Base-by-base conservation (phyloP, 2,329 filamentous ascomycete species). In the Phyllosticta citribraziliensis region DNA sequence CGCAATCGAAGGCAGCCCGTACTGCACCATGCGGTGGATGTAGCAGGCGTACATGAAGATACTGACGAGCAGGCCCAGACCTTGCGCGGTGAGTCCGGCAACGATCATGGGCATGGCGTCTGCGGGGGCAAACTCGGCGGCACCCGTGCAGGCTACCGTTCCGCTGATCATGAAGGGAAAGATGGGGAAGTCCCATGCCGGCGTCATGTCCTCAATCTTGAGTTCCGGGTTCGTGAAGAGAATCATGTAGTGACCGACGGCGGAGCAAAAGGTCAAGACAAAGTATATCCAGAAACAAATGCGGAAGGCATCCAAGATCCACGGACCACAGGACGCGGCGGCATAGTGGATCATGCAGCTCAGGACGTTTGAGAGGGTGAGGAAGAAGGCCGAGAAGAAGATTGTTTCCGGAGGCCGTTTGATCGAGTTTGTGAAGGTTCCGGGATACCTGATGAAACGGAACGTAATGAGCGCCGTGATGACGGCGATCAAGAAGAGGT, bases 81-180 rank as follows among this genome's bases (percentile, higher is more conserved):
- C 87, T 70, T 91, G 88, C 65, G 84, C 88, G 0, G 84, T 84
- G 33, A 88, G 70, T 2, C 88, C 88, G 0, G 83, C 85, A 27
- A 84, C 78, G 60, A 88, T 76, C 63, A 91, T 87, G 2, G 85
- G 80, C n/a, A 88, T 72, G 1, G 84, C 80, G 0, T 79, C 70
- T 6, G 76, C 71, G 1, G 80, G 73, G 0, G 85, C 82, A 64
- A 89, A 87, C 0, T 80, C 79, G 3, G 78, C 76, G 5, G 83
- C 79, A 57, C 89, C 86, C 62, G 87, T 81, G 0, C 83, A 82
- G 1, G 87, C 86, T 51, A 90, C 83, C 1, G 87, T 89, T 2
- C 88, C 87, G 1, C 81, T 81, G 10, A 90, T 77, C 87, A 90
- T 89, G 69, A 88, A 78, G 12, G 87, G 87, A 70, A 89, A 91